phyloP scores from a whole-genome alignment of 169 alveolate species.

The Cystoisospora suis region DNA sequence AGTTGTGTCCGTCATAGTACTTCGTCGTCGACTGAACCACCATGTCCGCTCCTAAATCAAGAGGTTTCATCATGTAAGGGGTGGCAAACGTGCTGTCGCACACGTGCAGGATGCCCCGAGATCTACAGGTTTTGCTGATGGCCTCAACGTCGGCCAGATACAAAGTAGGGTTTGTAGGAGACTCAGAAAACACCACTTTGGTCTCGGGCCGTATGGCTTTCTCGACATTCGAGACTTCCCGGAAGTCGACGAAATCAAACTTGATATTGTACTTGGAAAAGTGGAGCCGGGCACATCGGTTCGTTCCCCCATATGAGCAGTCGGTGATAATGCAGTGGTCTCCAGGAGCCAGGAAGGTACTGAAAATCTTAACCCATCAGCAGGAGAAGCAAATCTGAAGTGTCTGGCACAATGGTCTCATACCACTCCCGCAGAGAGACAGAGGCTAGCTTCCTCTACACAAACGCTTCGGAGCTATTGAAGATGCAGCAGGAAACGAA shows the following conservation, averaged over 20 bases:
- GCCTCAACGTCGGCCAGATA: constrained; percentile 72
- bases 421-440: too few species aligned
- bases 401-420: too few species aligned
- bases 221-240: constrained; percentile 69
- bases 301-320: constrained; percentile 79
- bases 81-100: constrained; percentile 80
- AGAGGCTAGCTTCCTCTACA: too few species aligned
- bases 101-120: constrained; percentile 15
- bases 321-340: constrained; percentile 69
- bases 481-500: too few species aligned
- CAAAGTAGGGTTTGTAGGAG: constrained; percentile 78
- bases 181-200: constrained; percentile 74
- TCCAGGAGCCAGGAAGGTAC: constrained; percentile 56
- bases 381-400: too few species aligned
- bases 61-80: constrained; percentile 71
- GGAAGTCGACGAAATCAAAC: constrained; percentile 73
- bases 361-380: constrained; percentile 52
- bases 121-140: constrained; percentile 14
- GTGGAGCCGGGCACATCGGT: constrained; percentile 61
- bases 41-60: constrained; percentile 71
- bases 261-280: constrained; percentile 60
- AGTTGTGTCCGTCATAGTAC: constrained; percentile 78
- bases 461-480: too few species aligned
- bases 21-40: constrained; percentile 75
- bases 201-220: constrained; percentile 70